Evolutionary conservation across 768 basidiomycete species (phyloP).

Genomic region (Phylloporus sp.): DNA sequence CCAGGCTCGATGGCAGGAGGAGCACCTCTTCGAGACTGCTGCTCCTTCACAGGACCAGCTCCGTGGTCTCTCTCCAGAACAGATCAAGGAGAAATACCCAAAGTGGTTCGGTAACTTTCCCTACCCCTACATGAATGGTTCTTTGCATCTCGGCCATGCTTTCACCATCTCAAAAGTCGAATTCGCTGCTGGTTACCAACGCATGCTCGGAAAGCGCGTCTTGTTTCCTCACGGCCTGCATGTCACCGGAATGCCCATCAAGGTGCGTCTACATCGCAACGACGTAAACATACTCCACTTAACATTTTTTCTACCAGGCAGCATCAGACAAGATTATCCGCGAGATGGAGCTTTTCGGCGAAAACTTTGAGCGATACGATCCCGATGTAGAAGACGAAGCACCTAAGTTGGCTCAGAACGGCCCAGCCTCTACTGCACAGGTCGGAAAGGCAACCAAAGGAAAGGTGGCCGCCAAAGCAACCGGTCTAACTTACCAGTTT

Average conservation of each 20-base stretch:
- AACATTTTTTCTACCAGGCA: conserved; percentile 47
- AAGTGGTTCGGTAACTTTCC: conserved; percentile 99
- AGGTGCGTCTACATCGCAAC: conserved; percentile 50
- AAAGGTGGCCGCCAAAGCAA: conserved; percentile 88
- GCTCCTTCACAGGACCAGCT: conserved; percentile 70
- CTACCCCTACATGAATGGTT: conserved; percentile 98
- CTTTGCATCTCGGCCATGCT: conserved; percentile 92
- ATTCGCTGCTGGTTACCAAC: conserved; percentile 91
- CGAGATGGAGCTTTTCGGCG: conserved; percentile 94
- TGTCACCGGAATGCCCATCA: conserved; percentile 99
- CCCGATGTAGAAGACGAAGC: conserved; percentile 43
- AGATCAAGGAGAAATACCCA: conserved; percentile 73
- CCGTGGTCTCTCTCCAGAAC: conserved; percentile 52
- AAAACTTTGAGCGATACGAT: conserved; percentile 65
- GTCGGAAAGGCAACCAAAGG: conserved; percentile 90
- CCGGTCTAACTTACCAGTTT: conserved; percentile 94
- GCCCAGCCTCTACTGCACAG: conserved; percentile 42
- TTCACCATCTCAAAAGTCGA: conserved; percentile 99
- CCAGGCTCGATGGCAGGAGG: conserved; percentile 74
- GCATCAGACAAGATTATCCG: conserved; percentile 97
- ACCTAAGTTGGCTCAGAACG: conserved; percentile 37
- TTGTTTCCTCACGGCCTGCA: conserved; percentile 98
- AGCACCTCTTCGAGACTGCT: conserved; percentile 78
- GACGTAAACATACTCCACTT: not conserved
- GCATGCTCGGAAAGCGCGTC: conserved; percentile 90